A percentile compares a stretch with the other conserved stretches of the same genome.
These are phyloP conservation scores for Warburgia ugandensis DNA, from an alignment of 164 flowering plant genomes.

Conservation along the genomic window DNA sequence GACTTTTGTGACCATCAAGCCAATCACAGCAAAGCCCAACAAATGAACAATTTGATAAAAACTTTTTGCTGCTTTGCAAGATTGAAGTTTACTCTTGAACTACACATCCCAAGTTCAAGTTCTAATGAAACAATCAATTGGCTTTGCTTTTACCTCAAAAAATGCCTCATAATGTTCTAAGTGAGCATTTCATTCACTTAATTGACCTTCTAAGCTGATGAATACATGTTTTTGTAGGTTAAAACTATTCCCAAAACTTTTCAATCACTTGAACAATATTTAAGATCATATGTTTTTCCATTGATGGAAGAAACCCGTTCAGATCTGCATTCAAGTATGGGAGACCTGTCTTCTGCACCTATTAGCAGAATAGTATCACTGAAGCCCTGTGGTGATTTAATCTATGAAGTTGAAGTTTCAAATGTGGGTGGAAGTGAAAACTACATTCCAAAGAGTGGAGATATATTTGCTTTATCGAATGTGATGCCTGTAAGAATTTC, in stretches of 20 bases:
- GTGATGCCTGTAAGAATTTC: constrained; percentile 34
- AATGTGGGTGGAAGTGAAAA: constrained; percentile 18
- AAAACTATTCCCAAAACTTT: constrained; percentile 31
- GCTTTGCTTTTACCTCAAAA: too few relatives aligned
- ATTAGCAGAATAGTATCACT: constrained; percentile 10
- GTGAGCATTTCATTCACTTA: too few relatives aligned
- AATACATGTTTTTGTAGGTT: too few relatives aligned
- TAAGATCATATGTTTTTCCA: constrained; percentile 39
- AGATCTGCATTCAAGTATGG: constrained; percentile 39
- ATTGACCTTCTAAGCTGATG: too few relatives aligned
- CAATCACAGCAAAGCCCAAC: too few relatives aligned
- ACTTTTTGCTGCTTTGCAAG: too few relatives aligned
- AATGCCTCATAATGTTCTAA: too few relatives aligned
- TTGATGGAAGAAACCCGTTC: constrained; percentile 54
- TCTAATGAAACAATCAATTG: too few relatives aligned
- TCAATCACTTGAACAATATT: constrained; percentile 17
- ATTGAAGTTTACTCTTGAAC: too few relatives aligned
- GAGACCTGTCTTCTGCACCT: constrained; percentile 37
- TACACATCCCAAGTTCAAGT: too few relatives aligned
- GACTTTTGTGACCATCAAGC: too few relatives aligned
- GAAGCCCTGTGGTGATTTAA: constrained; percentile 17
- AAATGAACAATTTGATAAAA: too few relatives aligned
- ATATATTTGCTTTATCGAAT: constrained; percentile 45
- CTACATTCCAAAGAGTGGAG: constrained; percentile 48
- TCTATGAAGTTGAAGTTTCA: neutral